Conservation (phyloP, 116 monocot genomes). For the Thalassia testudinum region DNA sequence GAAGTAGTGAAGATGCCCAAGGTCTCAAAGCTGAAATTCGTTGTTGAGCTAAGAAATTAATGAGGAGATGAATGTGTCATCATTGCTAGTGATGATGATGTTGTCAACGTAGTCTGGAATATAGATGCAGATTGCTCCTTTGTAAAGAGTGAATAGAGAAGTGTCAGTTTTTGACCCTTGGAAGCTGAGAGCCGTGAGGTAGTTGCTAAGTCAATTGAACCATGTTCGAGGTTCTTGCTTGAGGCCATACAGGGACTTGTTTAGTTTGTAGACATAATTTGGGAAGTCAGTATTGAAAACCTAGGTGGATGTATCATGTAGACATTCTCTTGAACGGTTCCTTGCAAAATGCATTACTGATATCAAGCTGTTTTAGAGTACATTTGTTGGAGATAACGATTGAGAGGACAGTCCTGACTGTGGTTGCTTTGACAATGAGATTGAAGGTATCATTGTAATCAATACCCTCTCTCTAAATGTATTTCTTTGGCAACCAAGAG, state of each 20-base stretch:
- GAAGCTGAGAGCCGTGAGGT: neutral
- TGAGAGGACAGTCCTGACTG: neutral
- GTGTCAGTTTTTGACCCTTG: neutral
- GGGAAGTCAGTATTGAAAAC: neutral
- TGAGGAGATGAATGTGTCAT: no score
- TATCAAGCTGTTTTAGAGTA: neutral
- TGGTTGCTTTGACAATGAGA: neutral
- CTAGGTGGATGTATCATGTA: neutral
- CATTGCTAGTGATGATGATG: conserved; percentile 1
- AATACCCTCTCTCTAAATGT: neutral
- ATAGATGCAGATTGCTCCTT: neutral
- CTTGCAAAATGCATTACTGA: conserved; percentile 3
- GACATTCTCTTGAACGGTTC: neutral
- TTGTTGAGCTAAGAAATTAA: neutral
- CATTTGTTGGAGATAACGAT: neutral
- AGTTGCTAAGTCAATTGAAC: neutral
- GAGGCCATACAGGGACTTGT: conserved; percentile 1
- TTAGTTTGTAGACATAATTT: neutral
- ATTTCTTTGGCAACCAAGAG: neutral
- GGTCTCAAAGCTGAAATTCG: neutral
- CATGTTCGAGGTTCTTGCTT: conserved; percentile 3
- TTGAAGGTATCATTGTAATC: neutral
- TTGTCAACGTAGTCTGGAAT: neutral
- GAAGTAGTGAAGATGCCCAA: neutral
- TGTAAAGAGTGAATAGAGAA: neutral